These are phyloP conservation scores for Cercospora berteroae DNA, from an alignment of 2,329 filamentous ascomycete species.

Conservation along the genomic window DNA sequence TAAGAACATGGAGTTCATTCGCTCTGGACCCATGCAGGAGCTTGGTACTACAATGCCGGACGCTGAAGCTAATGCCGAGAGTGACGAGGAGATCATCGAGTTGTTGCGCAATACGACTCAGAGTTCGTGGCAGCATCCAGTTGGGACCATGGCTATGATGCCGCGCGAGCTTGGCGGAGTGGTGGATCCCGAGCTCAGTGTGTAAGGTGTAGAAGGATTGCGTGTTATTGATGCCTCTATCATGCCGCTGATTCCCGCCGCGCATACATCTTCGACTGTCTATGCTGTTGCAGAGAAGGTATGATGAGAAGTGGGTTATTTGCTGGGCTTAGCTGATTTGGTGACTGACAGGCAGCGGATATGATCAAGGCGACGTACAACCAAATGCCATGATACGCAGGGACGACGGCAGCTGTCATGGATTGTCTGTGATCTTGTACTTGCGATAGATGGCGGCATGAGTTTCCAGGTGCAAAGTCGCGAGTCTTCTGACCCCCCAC, in stretches of 20 bases:
- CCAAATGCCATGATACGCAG: not conserved
- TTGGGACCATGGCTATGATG: not conserved
- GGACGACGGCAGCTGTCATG: not conserved
- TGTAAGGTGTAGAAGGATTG: not conserved
- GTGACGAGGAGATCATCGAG: not conserved
- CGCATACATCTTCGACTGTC: not conserved
- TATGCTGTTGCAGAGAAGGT: not conserved
- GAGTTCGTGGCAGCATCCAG: not conserved
- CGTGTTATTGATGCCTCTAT: not conserved
- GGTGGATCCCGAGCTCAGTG: not conserved
- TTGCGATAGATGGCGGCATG: not conserved
- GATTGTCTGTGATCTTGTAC: not conserved
- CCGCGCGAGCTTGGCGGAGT: not conserved
- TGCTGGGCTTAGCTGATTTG: not conserved
- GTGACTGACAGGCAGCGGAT: not conserved
- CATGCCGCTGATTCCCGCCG: not conserved
- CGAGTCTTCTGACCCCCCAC: not conserved
- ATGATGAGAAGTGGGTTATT: not conserved
- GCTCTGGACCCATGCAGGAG: not conserved
- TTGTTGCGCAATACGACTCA: not conserved
- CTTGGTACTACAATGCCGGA: not conserved
- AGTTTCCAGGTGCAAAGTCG: not conserved
- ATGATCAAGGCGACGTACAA: not conserved
- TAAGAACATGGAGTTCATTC: not conserved
- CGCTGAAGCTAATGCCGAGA: not conserved